phyloP scores from a whole-genome alignment of 148 eudicot species.

The Camellia sinensis region DNA sequence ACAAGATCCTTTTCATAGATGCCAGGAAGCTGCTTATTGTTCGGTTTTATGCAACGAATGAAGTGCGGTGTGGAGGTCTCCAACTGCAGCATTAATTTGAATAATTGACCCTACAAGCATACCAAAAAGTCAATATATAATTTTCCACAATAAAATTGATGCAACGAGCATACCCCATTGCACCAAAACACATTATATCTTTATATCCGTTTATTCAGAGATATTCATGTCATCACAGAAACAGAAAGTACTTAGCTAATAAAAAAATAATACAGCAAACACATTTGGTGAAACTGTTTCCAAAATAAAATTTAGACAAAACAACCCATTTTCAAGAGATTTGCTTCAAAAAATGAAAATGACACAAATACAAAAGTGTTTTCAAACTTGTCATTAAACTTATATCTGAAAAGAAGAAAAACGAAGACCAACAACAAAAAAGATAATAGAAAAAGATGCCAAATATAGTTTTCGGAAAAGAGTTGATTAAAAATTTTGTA shows the following conservation, averaged over 20 bases:
- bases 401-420: no score
- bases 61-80: constrained; percentile 87
- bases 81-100: constrained; percentile 78
- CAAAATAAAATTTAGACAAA: no score
- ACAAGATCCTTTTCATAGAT: constrained; percentile 71
- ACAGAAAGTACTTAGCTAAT: neutral
- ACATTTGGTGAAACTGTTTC: neutral
- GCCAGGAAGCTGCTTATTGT: constrained; percentile 72
- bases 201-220: neutral
- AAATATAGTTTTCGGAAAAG: neutral
- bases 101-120: constrained; percentile 72
- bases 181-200: neutral
- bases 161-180: neutral
- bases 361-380: no score
- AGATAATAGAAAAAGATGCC: no score
- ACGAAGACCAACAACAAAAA: no score
- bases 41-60: constrained; percentile 92
- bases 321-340: no score
- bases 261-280: neutral
- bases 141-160: neutral
- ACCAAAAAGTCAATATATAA: neutral
- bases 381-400: no score
- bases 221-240: neutral
- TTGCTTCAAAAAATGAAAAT: no score
- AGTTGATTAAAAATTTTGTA: neutral